Evolutionary conservation across 345 rosid genomes (phyloP).

Genomic region (Pugionium dolabratum): DNA sequence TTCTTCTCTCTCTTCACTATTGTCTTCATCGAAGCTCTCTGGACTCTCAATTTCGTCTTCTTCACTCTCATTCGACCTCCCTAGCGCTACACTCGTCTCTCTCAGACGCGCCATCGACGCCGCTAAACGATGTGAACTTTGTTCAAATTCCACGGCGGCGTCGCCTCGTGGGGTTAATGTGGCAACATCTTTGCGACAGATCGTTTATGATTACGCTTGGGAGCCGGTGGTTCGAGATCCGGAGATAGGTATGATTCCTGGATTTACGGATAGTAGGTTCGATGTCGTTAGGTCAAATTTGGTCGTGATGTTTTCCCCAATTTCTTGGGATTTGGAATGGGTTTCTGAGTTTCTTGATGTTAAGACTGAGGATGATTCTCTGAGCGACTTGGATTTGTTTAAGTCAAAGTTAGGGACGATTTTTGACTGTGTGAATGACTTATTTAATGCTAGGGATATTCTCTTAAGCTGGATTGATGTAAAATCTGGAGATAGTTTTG

Average conservation of each 20-base stretch:
- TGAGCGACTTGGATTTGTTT: constrained; percentile 44
- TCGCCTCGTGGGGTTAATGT: constrained; percentile 50
- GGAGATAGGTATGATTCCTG: constrained; percentile 41
- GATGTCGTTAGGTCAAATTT: constrained; percentile 60
- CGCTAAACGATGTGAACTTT: constrained; percentile 9
- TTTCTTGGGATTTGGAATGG: constrained; percentile 41
- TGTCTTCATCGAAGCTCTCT: constrained; percentile 81
- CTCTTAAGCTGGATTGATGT: constrained; percentile 83
- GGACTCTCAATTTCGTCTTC: constrained; percentile 48
- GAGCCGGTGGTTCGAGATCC: constrained; percentile 53
- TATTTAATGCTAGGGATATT: constrained; percentile 63
- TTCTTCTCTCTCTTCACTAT: constrained; percentile 86
- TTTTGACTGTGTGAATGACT: constrained; percentile 59
- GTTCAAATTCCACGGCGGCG: neutral
- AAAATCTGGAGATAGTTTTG: constrained; percentile 41
- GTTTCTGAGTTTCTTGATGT: constrained; percentile 54
- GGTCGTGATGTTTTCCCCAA: constrained; percentile 74
- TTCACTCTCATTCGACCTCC: constrained; percentile 68
- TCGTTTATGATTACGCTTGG: constrained; percentile 83
- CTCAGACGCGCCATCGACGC: constrained; percentile 47
- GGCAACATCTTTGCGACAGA: constrained; percentile 68
- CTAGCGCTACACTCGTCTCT: constrained; percentile 51
- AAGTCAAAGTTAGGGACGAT: constrained; percentile 43
- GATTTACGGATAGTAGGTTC: constrained; percentile 28
- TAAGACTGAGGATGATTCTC: constrained; percentile 40